Base-by-base conservation (phyloP, 1,139 yeast genomes). In the Suhomyces bolitotheri region DNA sequence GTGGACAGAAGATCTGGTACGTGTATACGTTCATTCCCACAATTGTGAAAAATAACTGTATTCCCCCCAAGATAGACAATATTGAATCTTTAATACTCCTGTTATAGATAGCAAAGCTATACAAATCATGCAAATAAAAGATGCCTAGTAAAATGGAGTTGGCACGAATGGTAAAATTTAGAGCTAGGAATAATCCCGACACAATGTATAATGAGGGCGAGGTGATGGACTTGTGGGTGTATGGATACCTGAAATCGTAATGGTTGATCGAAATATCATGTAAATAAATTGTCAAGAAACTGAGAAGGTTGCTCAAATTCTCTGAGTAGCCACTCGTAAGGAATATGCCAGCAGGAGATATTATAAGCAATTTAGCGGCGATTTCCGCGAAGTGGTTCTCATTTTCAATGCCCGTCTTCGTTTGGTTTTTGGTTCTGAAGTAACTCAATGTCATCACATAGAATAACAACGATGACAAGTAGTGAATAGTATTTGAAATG, bases 281-380 rank as follows among this genome's bases (percentile, higher is more conserved):
- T 2, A 77, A 47, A 29, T 64, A 71, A 29, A 89, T 53, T 0
- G 85, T 90, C 0, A 61, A n/a, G 36, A 84, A 77, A 22, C 85
- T 66, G 28, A 82, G 54, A n/a, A 82, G 61, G 22, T 87, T 82
- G 34, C 89, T 81, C 13, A 77, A 51, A 25, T 89, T 77, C 59
- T 92, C 98, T 0, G 94, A 73, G 58, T 90, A 92, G 2, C 88
- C 80, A 0, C 81, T 75, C 0, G 84, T 71, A 34, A 88, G 65
- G 50, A 89, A 92, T 4, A 88, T 73, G 1, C 96, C 96, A 1
- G 89, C 92, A 3, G 96, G 92, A 12, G 86, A 78, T 11, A 83
- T 43, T 1, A 81, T 59, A 29, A 39, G 34, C 24, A 36, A 27
- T 10, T 16, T 29, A 7, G 41, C 22, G 3, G 41, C 34, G 8